phyloP scores from a whole-genome alignment of 176 grass and related monocot genomes.

The Rhynchospora breviuscula region DNA sequence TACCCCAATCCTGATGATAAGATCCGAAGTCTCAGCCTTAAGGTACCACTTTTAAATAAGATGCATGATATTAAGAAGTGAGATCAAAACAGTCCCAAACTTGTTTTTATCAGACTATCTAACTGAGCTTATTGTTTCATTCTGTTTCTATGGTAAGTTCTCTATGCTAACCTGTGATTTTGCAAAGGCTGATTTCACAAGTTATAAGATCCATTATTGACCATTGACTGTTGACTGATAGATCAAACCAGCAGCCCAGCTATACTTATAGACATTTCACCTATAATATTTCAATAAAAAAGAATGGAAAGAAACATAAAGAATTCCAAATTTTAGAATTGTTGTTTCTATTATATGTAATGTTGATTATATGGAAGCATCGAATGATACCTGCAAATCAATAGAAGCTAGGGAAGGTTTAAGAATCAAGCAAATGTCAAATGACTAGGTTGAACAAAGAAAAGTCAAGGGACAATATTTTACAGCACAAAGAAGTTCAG shows the following conservation, averaged over 20 bases:
- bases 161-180: background rate
- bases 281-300: background rate
- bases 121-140: background rate
- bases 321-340: background rate
- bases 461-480: background rate
- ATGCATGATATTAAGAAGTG: background rate
- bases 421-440: background rate
- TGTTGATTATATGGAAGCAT: background rate
- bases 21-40: conserved; percentile 78
- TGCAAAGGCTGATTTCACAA: background rate
- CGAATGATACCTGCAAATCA: background rate
- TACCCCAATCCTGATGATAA: conserved; percentile 90
- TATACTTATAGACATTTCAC: background rate
- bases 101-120: background rate
- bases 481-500: background rate
- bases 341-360: background rate
- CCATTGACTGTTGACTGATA: background rate
- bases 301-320: background rate
- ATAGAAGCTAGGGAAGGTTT: background rate
- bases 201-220: background rate
- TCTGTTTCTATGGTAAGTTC: background rate
- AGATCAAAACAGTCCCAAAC: background rate
- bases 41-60: conserved; percentile 27
- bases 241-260: background rate
- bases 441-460: background rate